Evolutionary conservation across 345 rosid species (phyloP), one percentile per base, ranked within the genome.

Genomic region (Murraya paniculata): DNA sequence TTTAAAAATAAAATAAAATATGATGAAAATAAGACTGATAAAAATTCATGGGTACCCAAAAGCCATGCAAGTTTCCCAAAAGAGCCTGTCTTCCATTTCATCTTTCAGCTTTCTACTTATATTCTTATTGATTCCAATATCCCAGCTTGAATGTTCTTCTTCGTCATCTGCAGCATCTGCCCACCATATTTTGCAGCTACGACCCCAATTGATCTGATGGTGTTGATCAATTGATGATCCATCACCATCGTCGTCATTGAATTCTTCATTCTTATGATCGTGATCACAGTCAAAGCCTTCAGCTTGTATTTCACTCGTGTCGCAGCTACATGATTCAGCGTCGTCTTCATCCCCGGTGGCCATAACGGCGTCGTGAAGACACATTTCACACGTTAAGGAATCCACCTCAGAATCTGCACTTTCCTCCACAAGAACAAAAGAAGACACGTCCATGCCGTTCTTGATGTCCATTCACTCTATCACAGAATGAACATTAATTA

Each of bases 31-130:
- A 21, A 65, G 2, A 65, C 13, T 35, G 9, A 33, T 28, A 39
- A 77, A 30, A 27, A 22, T 31, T 82, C 74, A 85, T 10, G 94
- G 91, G 76, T 89, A 89, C 35, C 94, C 94, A 41, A 80, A 66
- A 0, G 90, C 92, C 77, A 90, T 79, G 82, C 94, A 90, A 58
- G 91, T 85, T 69, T 90, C 91, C 94, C 94, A 90, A 53, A 90
- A 90, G 64, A 83, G 82, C 19, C 83, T 79, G 57, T 90, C 94
- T 75, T 88, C 91, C 90, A 90, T 87, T 16, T 84, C 81, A 76
- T 88, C 90, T 76, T 81, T 77, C 9, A 62, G 79, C 62, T 85
- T 85, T 73, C 78, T 86, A 19, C 84, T 85, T 21, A 64, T 16
- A 25, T 48, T 25, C 6, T 74, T 25, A 6, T 74, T 55, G 22